A percentile compares a stretch with the other conserved stretches of the same genome.
These are phyloP conservation scores for Craspedostauros australis DNA, from an alignment of 108 stramenopile genomes.

Conservation along the genomic window DNA sequence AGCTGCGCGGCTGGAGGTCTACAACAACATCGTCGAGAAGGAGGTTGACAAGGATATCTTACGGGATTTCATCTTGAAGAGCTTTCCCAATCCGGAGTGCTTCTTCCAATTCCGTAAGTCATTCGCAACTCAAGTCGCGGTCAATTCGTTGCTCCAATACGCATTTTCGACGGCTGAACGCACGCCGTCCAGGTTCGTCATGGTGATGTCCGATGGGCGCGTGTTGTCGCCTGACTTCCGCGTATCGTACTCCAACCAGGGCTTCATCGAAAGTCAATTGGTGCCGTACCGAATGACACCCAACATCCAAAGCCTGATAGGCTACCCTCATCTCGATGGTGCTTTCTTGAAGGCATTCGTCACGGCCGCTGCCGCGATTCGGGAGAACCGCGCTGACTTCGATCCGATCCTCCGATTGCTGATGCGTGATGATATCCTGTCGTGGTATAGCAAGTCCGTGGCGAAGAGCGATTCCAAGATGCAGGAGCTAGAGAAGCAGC, in stretches of 20 bases:
- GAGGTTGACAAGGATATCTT: conserved; percentile 34
- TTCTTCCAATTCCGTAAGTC: conserved; percentile 64
- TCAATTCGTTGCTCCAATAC: conserved; percentile 79
- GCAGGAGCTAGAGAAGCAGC: conserved; percentile 76
- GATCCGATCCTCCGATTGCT: conserved; percentile 65
- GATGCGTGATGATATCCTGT: conserved; percentile 76
- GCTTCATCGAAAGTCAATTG: conserved; percentile 50
- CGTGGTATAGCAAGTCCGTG: conserved; percentile 79
- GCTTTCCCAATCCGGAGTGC: conserved; percentile 36
- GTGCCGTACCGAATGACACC: conserved; percentile 84
- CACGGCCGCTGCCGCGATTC: conserved; percentile 51
- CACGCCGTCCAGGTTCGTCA: conserved; percentile 61
- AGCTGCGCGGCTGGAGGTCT: conserved; percentile 40
- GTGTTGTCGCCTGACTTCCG: conserved; percentile 70
- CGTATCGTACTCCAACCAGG: conserved; percentile 77
- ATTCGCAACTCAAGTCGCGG: conserved; percentile 67
- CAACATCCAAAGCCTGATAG: conserved; percentile 56
- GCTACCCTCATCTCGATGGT: conserved; percentile 59
- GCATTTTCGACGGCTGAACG: conserved; percentile 66
- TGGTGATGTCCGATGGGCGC: conserved; percentile 40
- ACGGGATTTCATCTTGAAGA: conserved; percentile 30
- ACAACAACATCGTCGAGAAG: conserved; percentile 40
- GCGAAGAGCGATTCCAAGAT: conserved; percentile 69
- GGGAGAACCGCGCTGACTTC: conserved; percentile 40
- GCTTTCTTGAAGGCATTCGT: conserved; percentile 58